Evolutionary conservation across 495 filamentous ascomycete species (phyloP).

Genomic region (Aspergillus olivimuriae): DNA sequence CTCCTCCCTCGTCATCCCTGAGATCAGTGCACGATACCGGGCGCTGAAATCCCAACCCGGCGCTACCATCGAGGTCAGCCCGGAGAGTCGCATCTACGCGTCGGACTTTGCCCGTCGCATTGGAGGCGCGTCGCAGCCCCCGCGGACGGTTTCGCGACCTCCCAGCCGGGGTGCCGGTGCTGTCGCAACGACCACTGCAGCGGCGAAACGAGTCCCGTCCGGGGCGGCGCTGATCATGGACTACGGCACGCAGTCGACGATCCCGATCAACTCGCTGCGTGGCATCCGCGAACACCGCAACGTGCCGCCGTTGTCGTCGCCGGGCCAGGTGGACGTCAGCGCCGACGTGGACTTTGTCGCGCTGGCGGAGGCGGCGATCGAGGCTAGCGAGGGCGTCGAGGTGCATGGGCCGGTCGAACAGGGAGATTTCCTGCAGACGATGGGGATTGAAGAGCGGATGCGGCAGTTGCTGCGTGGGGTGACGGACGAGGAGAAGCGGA

Average conservation of each 20-base stretch:
- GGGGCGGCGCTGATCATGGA: conserved; percentile 91
- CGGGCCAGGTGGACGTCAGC: conserved; percentile 77
- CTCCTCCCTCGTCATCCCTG: conserved; percentile 76
- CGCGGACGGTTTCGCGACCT: too few relatives aligned
- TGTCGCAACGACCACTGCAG: too few relatives aligned
- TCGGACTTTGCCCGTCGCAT: conserved; percentile 78
- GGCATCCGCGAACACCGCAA: conserved; percentile 70
- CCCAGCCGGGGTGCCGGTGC: too few relatives aligned
- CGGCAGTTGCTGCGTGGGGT: conserved; percentile 53
- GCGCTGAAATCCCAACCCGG: conserved; percentile 56
- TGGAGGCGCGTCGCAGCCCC: conserved; percentile 52
- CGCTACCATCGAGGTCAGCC: conserved; percentile 80
- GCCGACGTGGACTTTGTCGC: conserved; percentile 89
- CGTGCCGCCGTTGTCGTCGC: conserved; percentile 67
- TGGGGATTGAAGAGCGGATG: conserved; percentile 79
- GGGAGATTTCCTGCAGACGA: conserved; percentile 63
- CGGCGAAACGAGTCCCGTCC: conserved; percentile 51
- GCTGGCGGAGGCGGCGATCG: conserved; percentile 72
- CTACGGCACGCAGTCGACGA: conserved; percentile 73
- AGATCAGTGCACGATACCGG: conserved; percentile 73
- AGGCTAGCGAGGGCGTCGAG: conserved; percentile 71
- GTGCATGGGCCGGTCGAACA: conserved; percentile 92
- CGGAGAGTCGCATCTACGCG: conserved; percentile 71
- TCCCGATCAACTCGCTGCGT: conserved; percentile 80
- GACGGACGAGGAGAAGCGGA: conserved; percentile 44